A percentile compares a stretch with the other conserved stretches of the same genome.
These are phyloP conservation scores for Phaffomyces opuntiae DNA, from an alignment of 805 yeast species.

Conservation along the genomic window DNA sequence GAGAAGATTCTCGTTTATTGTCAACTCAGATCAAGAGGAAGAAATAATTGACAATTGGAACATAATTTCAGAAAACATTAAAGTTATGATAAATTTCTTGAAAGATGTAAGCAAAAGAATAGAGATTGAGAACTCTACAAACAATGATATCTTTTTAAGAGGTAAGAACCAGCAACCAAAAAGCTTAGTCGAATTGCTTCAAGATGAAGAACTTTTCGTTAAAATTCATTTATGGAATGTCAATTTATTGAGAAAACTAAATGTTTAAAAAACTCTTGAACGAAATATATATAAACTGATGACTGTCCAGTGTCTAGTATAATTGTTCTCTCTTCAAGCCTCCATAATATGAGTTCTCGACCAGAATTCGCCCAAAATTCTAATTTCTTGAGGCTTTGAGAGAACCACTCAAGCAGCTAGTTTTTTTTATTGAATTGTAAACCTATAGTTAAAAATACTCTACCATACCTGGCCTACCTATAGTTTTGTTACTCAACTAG, in stretches of 20 bases:
- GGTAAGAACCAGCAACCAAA: constrained; percentile 48
- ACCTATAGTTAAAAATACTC: no score
- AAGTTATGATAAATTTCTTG: constrained; percentile 34
- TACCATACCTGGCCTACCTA: no score
- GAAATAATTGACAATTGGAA: constrained; percentile 51
- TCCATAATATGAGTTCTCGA: no score
- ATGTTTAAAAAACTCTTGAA: not conserved
- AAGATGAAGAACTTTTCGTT: constrained; percentile 46
- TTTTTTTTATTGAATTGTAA: no score
- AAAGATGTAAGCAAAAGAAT: constrained; percentile 23
- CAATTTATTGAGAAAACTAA: constrained; percentile 35
- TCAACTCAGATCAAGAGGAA: constrained; percentile 48
- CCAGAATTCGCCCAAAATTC: no score
- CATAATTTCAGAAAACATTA: constrained; percentile 34
- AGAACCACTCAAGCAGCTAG: no score
- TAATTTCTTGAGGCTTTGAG: no score
- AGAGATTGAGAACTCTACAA: constrained; percentile 22
- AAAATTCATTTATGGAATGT: constrained; percentile 61
- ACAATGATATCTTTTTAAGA: constrained; percentile 46
- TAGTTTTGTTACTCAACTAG: no score
- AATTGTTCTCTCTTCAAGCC: no score
- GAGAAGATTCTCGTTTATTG: constrained; percentile 55
- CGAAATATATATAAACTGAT: no score
- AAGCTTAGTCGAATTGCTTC: constrained; percentile 46
- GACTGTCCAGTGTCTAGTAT: no score